Evolutionary conservation across 176 grass and related monocot species (phyloP), one percentile per base, ranked within the genome.

Genomic region (Cymbopogon citratus): DNA sequence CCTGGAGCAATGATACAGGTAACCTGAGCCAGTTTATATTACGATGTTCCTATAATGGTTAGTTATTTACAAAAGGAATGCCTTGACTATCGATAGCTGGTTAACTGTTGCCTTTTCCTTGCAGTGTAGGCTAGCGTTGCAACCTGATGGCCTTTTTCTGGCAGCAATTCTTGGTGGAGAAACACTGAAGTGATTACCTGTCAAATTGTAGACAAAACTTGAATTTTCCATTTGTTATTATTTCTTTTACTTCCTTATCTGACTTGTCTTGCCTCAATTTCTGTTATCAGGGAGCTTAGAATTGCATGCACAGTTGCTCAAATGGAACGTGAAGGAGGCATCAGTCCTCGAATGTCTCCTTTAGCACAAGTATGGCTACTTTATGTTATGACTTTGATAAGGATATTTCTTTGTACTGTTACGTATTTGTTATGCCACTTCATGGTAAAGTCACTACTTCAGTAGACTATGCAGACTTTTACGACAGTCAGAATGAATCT

Each of bases 1-100:
- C 95, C 90, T 83, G 92, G 92, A 87, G 88, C 95, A 48, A 98
- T 98, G 95, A 91, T 98, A 93, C 92, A 98, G 85, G 95, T 93
- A 81, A 36, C n/a, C 18, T 24, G 5, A 57, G 2, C 9, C 10
- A 33, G 46, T 52, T 36, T 52, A 27, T 36, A 31, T 70, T 38
- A 57, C 16, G 79, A 69, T 12, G 18, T 77, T 78, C 48, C 29
- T 51, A 44, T 33, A 44, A 63, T 51, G 71, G 45, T 56, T 8
- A 66, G 44, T 69, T 80, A 19, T 71, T 57, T 7, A 51, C 10
- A 9, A 10, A 6, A 16, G 9, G 49, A 56, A 52, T 75, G 59
- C 59, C 73, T 33, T 46, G 51, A 85, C 21, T 83, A 39, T 39
- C 38, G n/a, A 82, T 43, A 70, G 66, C 28, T 85, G 35, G 31